Base-by-base conservation (phyloP, 2,329 filamentous ascomycete species). In the Periglandula ipomoeae region DNA sequence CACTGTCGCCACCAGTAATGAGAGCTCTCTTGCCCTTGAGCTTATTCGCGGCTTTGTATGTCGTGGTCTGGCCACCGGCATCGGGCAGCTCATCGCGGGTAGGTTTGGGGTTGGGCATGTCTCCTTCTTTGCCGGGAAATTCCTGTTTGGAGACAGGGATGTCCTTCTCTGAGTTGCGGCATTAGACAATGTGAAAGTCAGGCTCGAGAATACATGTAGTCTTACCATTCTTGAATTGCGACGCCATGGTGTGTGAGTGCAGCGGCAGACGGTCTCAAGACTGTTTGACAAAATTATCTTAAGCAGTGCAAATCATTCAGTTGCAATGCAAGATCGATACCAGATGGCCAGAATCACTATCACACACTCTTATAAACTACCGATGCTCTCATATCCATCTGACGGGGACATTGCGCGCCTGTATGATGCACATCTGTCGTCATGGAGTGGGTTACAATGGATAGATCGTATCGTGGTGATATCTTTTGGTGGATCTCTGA, bases 41-140 rank as follows among this genome's bases (percentile, higher is more conserved):
- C 68, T 93, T 94, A 44, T 81, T 82, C 1, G 87, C 84, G 4
- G 85, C 78, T 61, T 82, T 81, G 70, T 93, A 91, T 56, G 42
- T 39, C 11, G 13, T 23, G 23, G 23, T 82, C 11, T 80, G 79
- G 34, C 84, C 83, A 50, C 85, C 78, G 17, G 20, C 35, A 3
- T 34, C 43, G 19, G 52, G 52, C 13, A 52, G 44, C 17, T 52
- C 27, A 17, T 47, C 47, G 11, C 37, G 30, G 19, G 27, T 27
- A 13, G 50, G 50, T 22, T 40, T 51, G n/a, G 55, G 55, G 23
- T 47, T 19, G 5, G 55, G 55, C 55, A 57, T 56, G 27, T 55
- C 52, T 22, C 47, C 46, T n/a, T 56, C 52, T 40, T 44, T 56
- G 20, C 55, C 55, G 2, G 55, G 55, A 37, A 57, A 57, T 11